Conservation (phyloP, 176 grass and related monocot species). For the Oryza longistaminata region DNA sequence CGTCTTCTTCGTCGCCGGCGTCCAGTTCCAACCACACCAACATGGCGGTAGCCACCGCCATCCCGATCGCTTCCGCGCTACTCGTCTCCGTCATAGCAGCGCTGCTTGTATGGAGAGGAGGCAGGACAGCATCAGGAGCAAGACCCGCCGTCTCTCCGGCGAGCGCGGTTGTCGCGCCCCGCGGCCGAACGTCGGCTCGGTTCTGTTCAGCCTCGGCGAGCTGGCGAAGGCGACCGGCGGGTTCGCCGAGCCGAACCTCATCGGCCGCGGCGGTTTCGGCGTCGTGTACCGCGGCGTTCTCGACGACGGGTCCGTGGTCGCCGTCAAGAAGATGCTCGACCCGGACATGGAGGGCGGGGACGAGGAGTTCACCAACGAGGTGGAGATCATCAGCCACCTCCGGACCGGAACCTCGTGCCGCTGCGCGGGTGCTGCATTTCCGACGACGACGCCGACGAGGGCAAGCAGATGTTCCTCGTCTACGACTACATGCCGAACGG, state of each 20-base stretch:
- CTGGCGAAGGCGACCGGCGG: constrained; percentile 67
- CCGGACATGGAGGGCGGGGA: constrained; percentile 67
- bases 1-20: not conserved
- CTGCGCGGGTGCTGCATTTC: constrained; percentile 82
- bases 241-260: constrained; percentile 62
- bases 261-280: constrained; percentile 89
- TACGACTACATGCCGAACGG: constrained; percentile 97
- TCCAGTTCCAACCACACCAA: constrained; percentile 39
- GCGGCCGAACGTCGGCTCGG: constrained; percentile 85
- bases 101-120: constrained; percentile 47
- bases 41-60: constrained; percentile 30
- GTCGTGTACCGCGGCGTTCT: constrained; percentile 80
- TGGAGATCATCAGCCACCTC: constrained; percentile 89
- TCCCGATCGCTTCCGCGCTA: constrained; percentile 48
- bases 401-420: constrained; percentile 82
- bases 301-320: constrained; percentile 60
- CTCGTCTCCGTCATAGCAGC: constrained; percentile 39
- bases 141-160: constrained; percentile 11
- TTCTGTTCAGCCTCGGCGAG: constrained; percentile 67
- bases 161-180: constrained; percentile 38
- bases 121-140: constrained; percentile 9
- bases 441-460: constrained; percentile 54
- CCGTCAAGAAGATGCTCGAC: constrained; percentile 88
- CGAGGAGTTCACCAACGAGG: constrained; percentile 90
- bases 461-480: constrained; percentile 77